phyloP scores from a whole-genome alignment of 2,329 filamentous ascomycete genomes.

The Penicillium palitans region DNA sequence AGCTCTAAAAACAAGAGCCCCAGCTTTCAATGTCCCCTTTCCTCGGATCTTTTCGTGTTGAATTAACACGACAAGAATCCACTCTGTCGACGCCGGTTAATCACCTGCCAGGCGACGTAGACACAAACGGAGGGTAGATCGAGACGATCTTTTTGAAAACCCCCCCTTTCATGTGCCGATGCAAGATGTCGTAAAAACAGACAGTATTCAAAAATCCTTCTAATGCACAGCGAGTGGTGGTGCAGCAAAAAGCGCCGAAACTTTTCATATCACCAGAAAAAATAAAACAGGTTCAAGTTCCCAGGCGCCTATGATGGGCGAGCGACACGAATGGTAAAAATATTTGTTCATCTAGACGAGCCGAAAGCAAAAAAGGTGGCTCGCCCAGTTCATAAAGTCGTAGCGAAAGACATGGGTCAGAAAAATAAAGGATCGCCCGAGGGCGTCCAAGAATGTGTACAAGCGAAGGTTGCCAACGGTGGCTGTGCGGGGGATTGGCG shows the following conservation, averaged over 20 bases:
- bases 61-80: constrained; percentile 3
- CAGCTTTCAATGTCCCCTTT: constrained; percentile 3
- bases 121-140: constrained; percentile 11
- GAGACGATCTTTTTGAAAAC: constrained; percentile 3
- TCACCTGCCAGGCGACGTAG: constrained; percentile 22
- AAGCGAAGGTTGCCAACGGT: constrained; percentile 42
- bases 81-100: constrained; percentile 13
- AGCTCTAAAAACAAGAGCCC: constrained; percentile 2
- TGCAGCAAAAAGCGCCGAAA: constrained; percentile 36
- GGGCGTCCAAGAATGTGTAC: constrained; percentile 29
- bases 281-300: constrained; percentile 28
- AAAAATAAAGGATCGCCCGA: constrained; percentile 27
- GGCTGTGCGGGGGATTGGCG: constrained; percentile 17
- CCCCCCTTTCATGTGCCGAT: constrained; percentile 33
- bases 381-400: constrained; percentile 32
- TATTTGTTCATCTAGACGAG: constrained; percentile 36
- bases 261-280: constrained; percentile 23
- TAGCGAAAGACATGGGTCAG: constrained; percentile 38
- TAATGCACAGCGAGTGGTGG: constrained; percentile 44
- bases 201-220: constrained; percentile 29
- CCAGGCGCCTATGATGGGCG: constrained; percentile 42
- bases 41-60: neutral
- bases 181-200: constrained; percentile 33
- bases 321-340: constrained; percentile 41
- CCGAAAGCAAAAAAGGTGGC: constrained; percentile 29